Percentiles rank a stretch among this genome's conserved stretches.
phyloP scores from a whole-genome alignment of 1,284 basidiomycete genomes.

The Cutaneotrichosporon sp. region DNA sequence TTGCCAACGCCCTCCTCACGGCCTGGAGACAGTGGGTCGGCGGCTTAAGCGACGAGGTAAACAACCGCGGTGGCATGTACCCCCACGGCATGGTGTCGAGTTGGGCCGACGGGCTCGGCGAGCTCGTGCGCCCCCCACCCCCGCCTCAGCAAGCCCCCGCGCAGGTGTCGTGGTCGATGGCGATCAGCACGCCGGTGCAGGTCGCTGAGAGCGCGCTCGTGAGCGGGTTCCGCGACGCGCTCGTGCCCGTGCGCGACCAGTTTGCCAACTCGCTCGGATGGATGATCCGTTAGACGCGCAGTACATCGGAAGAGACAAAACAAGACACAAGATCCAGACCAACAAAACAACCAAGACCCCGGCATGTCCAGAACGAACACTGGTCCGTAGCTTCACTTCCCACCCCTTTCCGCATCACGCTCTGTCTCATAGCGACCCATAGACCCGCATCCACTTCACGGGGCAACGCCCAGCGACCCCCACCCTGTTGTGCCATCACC shows the following conservation, averaged over 20 bases:
- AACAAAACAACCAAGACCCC: no score
- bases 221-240: slow-evolving; percentile 35
- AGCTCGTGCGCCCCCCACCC: slow-evolving; percentile 18
- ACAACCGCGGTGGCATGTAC: slow-evolving; percentile 48
- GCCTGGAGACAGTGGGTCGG: slow-evolving; percentile 41
- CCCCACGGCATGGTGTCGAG: slow-evolving; percentile 34
- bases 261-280: slow-evolving; percentile 44
- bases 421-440: background rate
- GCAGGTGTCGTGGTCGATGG: slow-evolving; percentile 21
- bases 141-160: background rate
- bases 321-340: no score
- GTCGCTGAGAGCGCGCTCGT: slow-evolving; percentile 24
- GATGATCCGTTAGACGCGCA: slow-evolving; percentile 23
- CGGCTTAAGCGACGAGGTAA: slow-evolving; percentile 40
- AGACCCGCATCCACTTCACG: background rate
- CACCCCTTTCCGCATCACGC: background rate
- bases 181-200: slow-evolving; percentile 7
- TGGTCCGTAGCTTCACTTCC: background rate
- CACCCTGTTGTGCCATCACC: slow-evolving; percentile 1
- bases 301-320: background rate
- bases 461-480: background rate
- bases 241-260: slow-evolving; percentile 32
- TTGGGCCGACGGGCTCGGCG: slow-evolving; percentile 41
- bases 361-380: background rate
- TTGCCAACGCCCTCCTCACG: slow-evolving; percentile 38